Percentiles rank a stretch among this genome's conserved stretches.
Conservation (phyloP, 768 basidiomycete species). For the Bullera alba region DNA sequence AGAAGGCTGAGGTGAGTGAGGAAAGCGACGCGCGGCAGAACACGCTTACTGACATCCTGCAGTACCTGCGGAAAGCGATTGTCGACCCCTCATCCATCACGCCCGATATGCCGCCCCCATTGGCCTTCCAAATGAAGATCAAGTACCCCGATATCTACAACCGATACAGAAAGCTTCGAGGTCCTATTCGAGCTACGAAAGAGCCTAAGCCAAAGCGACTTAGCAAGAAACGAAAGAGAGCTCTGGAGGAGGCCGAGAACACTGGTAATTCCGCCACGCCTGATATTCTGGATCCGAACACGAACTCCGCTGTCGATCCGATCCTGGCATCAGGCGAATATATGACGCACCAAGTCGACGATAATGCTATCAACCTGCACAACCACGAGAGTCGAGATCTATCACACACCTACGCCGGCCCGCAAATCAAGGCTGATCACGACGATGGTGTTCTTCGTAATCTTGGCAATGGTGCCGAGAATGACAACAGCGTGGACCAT, state of each 20-base stretch:
- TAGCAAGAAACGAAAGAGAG: neutral
- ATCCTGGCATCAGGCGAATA: neutral
- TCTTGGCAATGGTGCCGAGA: neutral
- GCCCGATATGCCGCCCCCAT: slow-evolving; percentile 26
- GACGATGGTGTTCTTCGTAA: too few species aligned
- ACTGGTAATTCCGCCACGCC: neutral
- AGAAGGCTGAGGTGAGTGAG: slow-evolving; percentile 26
- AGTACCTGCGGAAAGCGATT: slow-evolving; percentile 13
- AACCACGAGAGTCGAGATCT: neutral
- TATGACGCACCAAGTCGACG: neutral
- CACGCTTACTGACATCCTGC: neutral
- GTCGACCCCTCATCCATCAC: slow-evolving; percentile 13
- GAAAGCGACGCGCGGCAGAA: neutral
- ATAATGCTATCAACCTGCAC: neutral
- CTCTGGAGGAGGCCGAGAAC: neutral
- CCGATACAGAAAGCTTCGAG: slow-evolving; percentile 32
- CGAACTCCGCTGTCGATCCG: neutral
- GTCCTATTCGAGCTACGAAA: slow-evolving; percentile 17
- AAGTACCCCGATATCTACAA: slow-evolving; percentile 43
- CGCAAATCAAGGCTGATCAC: neutral
- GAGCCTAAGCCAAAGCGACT: neutral
- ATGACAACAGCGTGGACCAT: neutral
- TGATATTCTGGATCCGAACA: neutral
- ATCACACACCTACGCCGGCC: neutral
- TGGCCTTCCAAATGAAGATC: slow-evolving; percentile 25